Evolutionary conservation across 768 basidiomycete species (phyloP).

Genomic region (Dioszegia hungarica): DNA sequence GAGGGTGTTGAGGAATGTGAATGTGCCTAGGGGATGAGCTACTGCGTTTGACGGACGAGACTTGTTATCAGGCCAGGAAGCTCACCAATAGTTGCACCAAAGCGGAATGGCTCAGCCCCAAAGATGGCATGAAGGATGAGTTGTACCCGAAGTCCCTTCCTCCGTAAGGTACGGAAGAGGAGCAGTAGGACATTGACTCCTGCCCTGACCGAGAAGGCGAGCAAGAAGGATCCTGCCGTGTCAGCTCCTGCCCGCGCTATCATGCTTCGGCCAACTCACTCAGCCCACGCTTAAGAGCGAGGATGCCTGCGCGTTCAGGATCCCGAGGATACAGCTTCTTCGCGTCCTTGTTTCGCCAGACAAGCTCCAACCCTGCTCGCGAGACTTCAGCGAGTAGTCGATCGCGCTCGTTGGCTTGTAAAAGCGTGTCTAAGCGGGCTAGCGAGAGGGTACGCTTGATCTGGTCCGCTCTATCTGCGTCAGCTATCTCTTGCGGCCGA

Average conservation of each 20-base stretch:
- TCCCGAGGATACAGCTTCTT: constrained; percentile 37
- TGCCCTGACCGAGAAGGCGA: constrained; percentile 77
- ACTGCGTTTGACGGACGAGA: too few relatives aligned
- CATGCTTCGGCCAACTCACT: constrained; percentile 18
- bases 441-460: constrained; percentile 48
- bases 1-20: constrained; percentile 47
- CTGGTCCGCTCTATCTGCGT: constrained; percentile 40
- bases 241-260: background rate
- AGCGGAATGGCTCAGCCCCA: constrained; percentile 73
- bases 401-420: constrained; percentile 26
- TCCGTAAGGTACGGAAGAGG: constrained; percentile 61
- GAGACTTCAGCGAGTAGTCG: constrained; percentile 30
- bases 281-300: constrained; percentile 40
- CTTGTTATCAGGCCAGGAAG: too few relatives aligned
- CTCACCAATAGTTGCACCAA: constrained; percentile 79
- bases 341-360: constrained; percentile 44
- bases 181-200: constrained; percentile 75
- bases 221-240: constrained; percentile 66
- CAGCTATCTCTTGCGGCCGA: background rate
- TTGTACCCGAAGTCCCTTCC: constrained; percentile 61
- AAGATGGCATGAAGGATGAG: constrained; percentile 77
- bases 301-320: constrained; percentile 42
- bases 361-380: constrained; percentile 35
- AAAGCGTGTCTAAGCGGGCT: constrained; percentile 40
- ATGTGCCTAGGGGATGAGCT: constrained; percentile 25